Evolutionary conservation across 1,139 yeast species (phyloP).

Genomic region (Sugiyamaella castrensis): DNA sequence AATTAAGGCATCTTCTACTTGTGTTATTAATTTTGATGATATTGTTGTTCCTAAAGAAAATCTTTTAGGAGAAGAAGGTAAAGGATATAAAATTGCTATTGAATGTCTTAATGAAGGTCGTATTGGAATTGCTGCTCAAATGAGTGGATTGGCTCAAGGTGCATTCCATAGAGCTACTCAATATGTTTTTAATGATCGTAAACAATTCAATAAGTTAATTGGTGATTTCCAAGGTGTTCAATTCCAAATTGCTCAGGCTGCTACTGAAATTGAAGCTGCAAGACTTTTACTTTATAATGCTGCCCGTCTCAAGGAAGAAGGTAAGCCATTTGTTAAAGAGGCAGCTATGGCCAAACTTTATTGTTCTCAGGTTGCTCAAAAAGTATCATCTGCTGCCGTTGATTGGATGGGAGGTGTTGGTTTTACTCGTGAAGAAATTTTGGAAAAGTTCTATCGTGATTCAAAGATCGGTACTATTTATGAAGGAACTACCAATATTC

Average conservation of each 20-base stretch:
- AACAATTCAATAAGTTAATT: slow-evolving; percentile 44
- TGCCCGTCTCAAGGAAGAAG: slow-evolving; percentile 45
- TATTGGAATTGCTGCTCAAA: slow-evolving; percentile 47
- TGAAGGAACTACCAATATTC: slow-evolving; percentile 47
- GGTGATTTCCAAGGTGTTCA: slow-evolving; percentile 49
- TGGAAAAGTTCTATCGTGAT: slow-evolving; percentile 46
- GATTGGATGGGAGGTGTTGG: slow-evolving; percentile 52
- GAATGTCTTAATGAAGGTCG: slow-evolving; percentile 46
- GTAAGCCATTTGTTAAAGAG: slow-evolving; percentile 41
- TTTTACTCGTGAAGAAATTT: slow-evolving; percentile 43
- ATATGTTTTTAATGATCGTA: slow-evolving; percentile 43
- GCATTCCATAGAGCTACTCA: slow-evolving; percentile 43
- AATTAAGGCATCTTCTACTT: slow-evolving; percentile 45
- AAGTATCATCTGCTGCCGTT: slow-evolving; percentile 42
- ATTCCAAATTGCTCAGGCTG: slow-evolving; percentile 46
- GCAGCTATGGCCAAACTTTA: slow-evolving; percentile 48
- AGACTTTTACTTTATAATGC: slow-evolving; percentile 45
- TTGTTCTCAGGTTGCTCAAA: slow-evolving; percentile 44
- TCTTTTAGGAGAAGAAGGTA: slow-evolving; percentile 44
- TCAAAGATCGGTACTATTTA: slow-evolving; percentile 47
- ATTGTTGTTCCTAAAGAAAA: slow-evolving; percentile 43
- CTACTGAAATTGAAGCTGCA: slow-evolving; percentile 46
- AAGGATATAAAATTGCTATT: slow-evolving; percentile 47
- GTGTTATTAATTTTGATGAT: slow-evolving; percentile 44
- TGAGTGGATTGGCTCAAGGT: slow-evolving; percentile 46